Base-by-base conservation (phyloP, 2,329 filamentous ascomycete species). In the Aspergillus viridinutans region DNA sequence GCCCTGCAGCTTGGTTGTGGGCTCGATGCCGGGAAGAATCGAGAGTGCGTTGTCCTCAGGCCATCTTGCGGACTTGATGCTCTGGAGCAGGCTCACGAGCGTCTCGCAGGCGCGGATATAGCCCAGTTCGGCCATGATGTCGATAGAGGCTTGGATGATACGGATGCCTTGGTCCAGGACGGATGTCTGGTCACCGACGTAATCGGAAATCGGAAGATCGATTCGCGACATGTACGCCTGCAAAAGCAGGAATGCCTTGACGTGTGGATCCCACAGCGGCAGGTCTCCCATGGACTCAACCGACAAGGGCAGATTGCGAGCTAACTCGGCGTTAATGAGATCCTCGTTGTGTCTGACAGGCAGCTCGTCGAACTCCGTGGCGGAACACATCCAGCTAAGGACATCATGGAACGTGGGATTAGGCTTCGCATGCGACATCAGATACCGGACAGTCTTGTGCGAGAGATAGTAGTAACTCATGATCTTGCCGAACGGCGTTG, bases 391-490 rank as follows among this genome's bases (percentile, higher is more conserved):
- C 93, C 92, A 97, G 4, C 87, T 86, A 1, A 99, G 80, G 0
- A 87, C 91, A 63, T 97, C 90, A 10, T 87, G 82, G 70, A 99
- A 95, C 1, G 83, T 85, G 1, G 90, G 90, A 20, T 86, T 78
- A 0, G 86, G 83, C 67, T 90, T 93, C 25, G 89, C 90, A 63
- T 93, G 83, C 49, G 85, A 82, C 61, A 90, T 85, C 6, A 99
- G 83, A 67, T 91, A 87, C 1, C 94, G 90, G 67, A 99, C 92
- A 0, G 94, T 99, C 75, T 90, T 90, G 78, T 99, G 94, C 0
- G 92, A 95, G 50, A 94, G 86, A 71, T 99, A 99, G 81, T 99
- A 99, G 81, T 97, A 99, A 73, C 90, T 96, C 91, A 97, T 97
- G 69, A 99, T 97, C 78, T 96, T 97, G 67, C 94, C 94, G 6